Percentiles rank a stretch among this genome's conserved stretches.
phyloP scores from a whole-genome alignment of 2,329 filamentous ascomycete genomes.

The Pestalotiopsis sp. region DNA sequence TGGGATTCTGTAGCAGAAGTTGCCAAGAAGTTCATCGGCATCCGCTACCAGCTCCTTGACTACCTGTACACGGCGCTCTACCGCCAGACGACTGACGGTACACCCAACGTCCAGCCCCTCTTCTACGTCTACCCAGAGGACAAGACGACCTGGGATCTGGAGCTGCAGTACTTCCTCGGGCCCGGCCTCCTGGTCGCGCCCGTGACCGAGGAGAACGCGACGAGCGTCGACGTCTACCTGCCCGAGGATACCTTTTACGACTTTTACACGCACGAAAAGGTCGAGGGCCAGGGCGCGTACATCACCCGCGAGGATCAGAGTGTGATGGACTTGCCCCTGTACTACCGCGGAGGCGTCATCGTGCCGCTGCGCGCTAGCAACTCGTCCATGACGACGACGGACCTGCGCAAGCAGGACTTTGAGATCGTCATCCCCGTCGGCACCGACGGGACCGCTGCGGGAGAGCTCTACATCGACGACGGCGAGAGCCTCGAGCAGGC shows the following conservation, averaged over 20 bases:
- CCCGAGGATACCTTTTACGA: conserved; percentile 53
- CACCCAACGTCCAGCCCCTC: conserved; percentile 67
- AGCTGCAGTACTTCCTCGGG: conserved; percentile 52
- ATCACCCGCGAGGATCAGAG: conserved; percentile 42
- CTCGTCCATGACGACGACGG: conserved; percentile 63
- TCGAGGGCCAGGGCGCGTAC: conserved; percentile 43
- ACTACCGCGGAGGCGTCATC: conserved; percentile 67
- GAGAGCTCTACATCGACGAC: conserved; percentile 77
- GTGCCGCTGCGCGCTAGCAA: conserved; percentile 58
- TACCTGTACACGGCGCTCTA: conserved; percentile 76
- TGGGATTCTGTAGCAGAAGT: conserved; percentile 65
- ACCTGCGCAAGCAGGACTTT: conserved; percentile 68
- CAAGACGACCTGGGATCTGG: conserved; percentile 40
- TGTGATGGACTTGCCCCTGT: conserved; percentile 63
- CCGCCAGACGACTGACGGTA: conserved; percentile 62
- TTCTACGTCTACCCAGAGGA: conserved; percentile 70
- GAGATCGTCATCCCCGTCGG: conserved; percentile 71
- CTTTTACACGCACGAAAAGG: conserved; percentile 50
- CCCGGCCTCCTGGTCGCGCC: conserved; percentile 47
- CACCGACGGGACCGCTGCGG: conserved; percentile 63
- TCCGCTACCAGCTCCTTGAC: conserved; percentile 71
- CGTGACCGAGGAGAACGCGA: conserved; percentile 46
- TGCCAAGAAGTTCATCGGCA: conserved; percentile 67
- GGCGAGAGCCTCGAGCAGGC: conserved; percentile 68
- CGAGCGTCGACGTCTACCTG: conserved; percentile 47